Percentiles rank a stretch among this genome's conserved stretches.
These are phyloP conservation scores for Calvatia gigantea DNA, from an alignment of 768 basidiomycete genomes.

Conservation along the genomic window DNA sequence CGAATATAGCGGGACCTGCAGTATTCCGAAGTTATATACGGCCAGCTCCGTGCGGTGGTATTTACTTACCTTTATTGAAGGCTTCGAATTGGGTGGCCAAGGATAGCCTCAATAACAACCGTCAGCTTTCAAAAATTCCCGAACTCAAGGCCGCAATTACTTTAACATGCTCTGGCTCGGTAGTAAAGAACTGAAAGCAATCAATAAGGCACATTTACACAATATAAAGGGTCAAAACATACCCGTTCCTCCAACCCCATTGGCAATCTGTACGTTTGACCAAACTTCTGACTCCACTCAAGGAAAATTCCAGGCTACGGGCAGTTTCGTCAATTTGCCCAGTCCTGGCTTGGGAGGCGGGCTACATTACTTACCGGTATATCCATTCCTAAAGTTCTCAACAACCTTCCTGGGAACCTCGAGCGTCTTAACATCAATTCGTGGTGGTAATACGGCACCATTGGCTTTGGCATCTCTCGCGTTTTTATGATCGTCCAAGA, in stretches of 20 bases:
- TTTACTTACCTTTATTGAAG: constrained; percentile 36
- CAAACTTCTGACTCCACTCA: constrained; percentile 20
- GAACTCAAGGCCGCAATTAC: constrained; percentile 6
- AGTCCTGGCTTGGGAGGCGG: no score
- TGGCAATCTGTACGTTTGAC: constrained; percentile 15
- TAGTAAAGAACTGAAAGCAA: constrained; percentile 27
- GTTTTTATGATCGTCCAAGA: neutral
- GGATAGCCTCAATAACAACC: constrained; percentile 23
- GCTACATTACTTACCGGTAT: constrained; percentile 25
- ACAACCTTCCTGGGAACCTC: constrained; percentile 19
- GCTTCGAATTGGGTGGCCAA: constrained; percentile 44
- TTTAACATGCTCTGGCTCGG: constrained; percentile 30
- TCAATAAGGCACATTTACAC: neutral
- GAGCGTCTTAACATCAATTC: constrained; percentile 23
- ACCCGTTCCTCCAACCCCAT: constrained; percentile 28
- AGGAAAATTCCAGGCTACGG: no score
- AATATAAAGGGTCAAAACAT: neutral
- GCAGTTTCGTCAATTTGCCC: neutral
- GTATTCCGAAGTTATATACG: constrained; percentile 1
- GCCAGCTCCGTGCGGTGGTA: neutral
- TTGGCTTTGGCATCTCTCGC: constrained; percentile 23
- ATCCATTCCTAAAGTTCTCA: constrained; percentile 27
- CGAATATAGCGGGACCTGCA: constrained; percentile 25
- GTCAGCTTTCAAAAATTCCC: neutral
- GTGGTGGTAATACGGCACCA: constrained; percentile 31